Conservation (phyloP, 2,329 filamentous ascomycete genomes). For the Talaromyces sp. region DNA sequence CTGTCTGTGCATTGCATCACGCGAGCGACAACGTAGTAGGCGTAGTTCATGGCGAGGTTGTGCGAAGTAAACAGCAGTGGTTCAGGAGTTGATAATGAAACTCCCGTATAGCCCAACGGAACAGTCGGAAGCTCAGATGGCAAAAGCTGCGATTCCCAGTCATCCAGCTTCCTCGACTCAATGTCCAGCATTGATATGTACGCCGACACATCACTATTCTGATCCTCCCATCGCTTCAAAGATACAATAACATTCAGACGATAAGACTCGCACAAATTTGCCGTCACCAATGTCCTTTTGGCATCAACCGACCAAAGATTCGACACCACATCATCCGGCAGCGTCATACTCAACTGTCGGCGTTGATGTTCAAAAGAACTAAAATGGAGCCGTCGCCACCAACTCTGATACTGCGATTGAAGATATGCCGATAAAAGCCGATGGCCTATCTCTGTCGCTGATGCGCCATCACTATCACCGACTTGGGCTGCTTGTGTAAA, state of each 20-base stretch:
- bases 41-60: neutral
- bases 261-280: neutral
- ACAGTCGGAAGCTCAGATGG: neutral
- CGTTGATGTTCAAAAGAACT: neutral
- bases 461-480: neutral
- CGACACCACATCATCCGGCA: neutral
- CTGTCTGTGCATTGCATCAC: neutral
- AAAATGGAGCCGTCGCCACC: neutral
- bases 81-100: neutral
- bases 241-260: neutral
- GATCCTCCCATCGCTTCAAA: neutral
- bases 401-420: neutral
- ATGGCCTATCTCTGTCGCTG: neutral
- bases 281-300: neutral
- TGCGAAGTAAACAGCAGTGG: neutral
- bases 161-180: neutral
- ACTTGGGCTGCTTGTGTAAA: neutral
- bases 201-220: neutral
- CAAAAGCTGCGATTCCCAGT: neutral
- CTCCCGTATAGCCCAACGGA: neutral
- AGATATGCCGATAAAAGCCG: neutral
- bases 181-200: neutral
- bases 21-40: neutral
- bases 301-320: neutral
- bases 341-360: neutral